Evolutionary conservation across 352 stramenopile species (phyloP).

Genomic region (Globisporangium paroecandrum): DNA sequence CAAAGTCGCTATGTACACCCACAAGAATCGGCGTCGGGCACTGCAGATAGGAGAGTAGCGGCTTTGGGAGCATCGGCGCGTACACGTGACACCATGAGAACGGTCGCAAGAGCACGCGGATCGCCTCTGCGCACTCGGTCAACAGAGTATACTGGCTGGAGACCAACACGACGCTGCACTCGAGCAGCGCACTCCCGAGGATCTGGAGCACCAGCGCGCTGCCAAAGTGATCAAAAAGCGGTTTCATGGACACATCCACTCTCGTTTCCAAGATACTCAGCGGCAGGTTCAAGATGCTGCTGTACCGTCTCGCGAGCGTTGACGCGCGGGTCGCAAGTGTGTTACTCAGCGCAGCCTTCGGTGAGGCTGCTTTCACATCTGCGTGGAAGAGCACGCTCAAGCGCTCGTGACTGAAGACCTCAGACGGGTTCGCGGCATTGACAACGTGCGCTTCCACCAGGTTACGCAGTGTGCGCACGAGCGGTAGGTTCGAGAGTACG

Average conservation of each 20-base stretch:
- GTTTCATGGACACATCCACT: constrained; percentile 64
- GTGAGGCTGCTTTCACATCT: constrained; percentile 14
- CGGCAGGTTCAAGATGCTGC: constrained; percentile 36
- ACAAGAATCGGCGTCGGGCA: constrained; percentile 89
- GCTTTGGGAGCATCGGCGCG: constrained; percentile 78
- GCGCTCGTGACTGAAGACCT: constrained; percentile 46
- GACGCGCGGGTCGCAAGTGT: constrained; percentile 28
- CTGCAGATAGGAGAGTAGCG: constrained; percentile 85
- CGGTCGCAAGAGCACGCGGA: constrained; percentile 81
- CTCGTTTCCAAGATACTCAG: constrained; percentile 40
- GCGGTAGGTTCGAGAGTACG: constrained; percentile 55
- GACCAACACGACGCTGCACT: constrained; percentile 86
- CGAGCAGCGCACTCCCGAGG: constrained; percentile 77
- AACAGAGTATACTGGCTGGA: constrained; percentile 80
- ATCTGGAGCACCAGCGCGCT: constrained; percentile 67
- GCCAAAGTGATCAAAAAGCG: constrained; percentile 71
- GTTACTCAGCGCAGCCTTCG: constrained; percentile 21
- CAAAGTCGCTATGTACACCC: constrained; percentile 74
- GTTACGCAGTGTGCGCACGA: constrained; percentile 55
- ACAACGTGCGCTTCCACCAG: constrained; percentile 58
- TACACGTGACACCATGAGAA: constrained; percentile 91
- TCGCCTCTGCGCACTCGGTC: constrained; percentile 76
- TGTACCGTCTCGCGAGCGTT: constrained; percentile 34
- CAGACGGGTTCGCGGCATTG: constrained; percentile 26
- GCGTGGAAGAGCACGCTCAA: constrained; percentile 38